Evolutionary conservation across 371 early-diverging fungal genomes (phyloP).

Genomic region (Mortierella sp.): DNA sequence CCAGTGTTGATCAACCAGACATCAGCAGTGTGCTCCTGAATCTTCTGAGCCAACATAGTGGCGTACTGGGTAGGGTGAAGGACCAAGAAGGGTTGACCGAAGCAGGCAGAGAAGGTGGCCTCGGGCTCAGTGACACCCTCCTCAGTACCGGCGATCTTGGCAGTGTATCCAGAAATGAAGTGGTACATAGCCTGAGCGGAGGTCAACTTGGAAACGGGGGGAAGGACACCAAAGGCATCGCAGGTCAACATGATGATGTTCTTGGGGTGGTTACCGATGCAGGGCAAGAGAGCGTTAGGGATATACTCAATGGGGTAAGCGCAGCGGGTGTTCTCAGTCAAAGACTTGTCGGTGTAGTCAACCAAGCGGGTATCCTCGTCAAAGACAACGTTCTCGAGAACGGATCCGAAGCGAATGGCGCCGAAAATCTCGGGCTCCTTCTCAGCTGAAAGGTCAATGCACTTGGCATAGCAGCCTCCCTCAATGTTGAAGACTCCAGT

Average conservation of each 20-base stretch:
- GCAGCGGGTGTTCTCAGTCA: constrained; percentile 98
- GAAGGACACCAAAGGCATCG: constrained; percentile 98
- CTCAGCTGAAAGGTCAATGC: constrained; percentile 92
- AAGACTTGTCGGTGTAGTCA: constrained; percentile 83
- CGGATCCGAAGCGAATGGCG: constrained; percentile 95
- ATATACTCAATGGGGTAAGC: constrained; percentile 98
- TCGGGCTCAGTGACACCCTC: constrained; percentile 95
- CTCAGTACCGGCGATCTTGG: constrained; percentile 97
- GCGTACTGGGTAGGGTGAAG: constrained; percentile 98
- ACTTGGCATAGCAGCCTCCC: constrained; percentile 99
- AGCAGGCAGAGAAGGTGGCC: constrained; percentile 97
- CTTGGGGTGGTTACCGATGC: constrained; percentile 89
- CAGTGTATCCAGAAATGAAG: constrained; percentile 94
- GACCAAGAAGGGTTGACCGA: constrained; percentile 97
- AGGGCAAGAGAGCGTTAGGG: constrained; percentile 96
- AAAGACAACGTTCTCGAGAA: constrained; percentile 96
- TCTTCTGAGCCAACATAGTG: constrained; percentile 97
- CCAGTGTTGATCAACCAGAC: constrained; percentile 99
- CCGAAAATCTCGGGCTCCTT: constrained; percentile 99
- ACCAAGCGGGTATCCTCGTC: constrained; percentile 87
- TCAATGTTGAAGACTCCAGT: constrained; percentile 98
- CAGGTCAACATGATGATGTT: constrained; percentile 98
- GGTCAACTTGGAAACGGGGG: constrained; percentile 94
- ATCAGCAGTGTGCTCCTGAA: constrained; percentile 89
- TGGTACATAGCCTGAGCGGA: constrained; percentile 97